Evolutionary conservation across 768 basidiomycete species (phyloP), one percentile per base, ranked within the genome.

Genomic region (Candolleomyces efflorescens): DNA sequence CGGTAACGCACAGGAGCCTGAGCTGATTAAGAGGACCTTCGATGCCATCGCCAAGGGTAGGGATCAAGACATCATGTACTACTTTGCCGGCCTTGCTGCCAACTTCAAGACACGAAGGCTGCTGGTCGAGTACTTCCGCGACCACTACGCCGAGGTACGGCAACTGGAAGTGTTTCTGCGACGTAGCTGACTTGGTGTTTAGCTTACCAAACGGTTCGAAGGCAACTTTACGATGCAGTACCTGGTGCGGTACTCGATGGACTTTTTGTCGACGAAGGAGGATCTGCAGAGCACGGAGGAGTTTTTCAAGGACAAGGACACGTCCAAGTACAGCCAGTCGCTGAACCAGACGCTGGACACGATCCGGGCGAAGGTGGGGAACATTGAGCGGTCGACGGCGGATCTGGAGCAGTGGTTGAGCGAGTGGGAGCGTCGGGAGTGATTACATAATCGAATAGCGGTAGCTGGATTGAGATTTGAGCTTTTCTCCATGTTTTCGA

Each of bases 271-370:
- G n/a, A 83, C 82, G 20, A 73, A 86, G 60, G 70, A 82, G 58
- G 95, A 97, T 72, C 77, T 81, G 43, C 72, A 84, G 53, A 76
- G 75, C 20, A 78, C 84, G 13, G 78, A 79, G 53, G 80, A 72
- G 3, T 96, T 92, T 79, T 98, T 94, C 78, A 81, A 86, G 84
- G 77, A 76, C 67, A 87, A 84, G 71, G 84, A 90, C 69, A 83
- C 78, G 5, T 83, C 85, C 53, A 89, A 86, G 69, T 91, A 83
- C 72, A 74, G 78, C 63, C 74, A 87, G 67, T 73, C 78, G 2
- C 73, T 92, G 46, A 76, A 80, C 1, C 90, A 94, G 67, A 78
- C 81, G 5, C 63, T 91, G 63, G 92, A 94, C 63, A 77, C 76
- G 1, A 83, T 94, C 62, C 75, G 78, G 5, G 79, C 87, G 1